These are phyloP conservation scores for Suaeda aralocaspica DNA, from an alignment of 148 eudicot species.

Conservation along the genomic window DNA sequence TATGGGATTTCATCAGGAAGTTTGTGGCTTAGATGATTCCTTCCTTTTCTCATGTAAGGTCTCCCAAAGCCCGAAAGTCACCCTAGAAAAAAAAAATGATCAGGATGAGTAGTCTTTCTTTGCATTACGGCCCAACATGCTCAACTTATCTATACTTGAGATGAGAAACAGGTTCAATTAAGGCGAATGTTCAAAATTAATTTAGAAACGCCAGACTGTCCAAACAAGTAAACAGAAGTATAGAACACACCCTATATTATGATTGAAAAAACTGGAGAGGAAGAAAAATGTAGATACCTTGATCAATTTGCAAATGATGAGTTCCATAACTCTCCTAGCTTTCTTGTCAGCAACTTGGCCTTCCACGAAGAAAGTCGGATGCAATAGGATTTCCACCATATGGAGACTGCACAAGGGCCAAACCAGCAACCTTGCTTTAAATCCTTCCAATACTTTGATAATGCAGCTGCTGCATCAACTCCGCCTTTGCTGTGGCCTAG, in stretches of 20 bases:
- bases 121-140: no score
- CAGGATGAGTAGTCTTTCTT: background rate
- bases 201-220: no score
- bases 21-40: conserved; percentile 67
- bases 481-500: conserved; percentile 98
- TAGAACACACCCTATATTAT: background rate
- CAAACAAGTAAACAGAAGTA: no score
- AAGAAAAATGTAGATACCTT: conserved; percentile 41
- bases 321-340: conserved; percentile 71
- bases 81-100: conserved; percentile 42
- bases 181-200: no score
- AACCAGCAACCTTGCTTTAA: conserved; percentile 73
- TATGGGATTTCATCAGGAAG: conserved; percentile 72
- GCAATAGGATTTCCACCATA: conserved; percentile 91
- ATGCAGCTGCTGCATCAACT: conserved; percentile 94
- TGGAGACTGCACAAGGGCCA: conserved; percentile 91
- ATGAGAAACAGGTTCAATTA: no score
- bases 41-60: conserved; percentile 77
- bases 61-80: conserved; percentile 77
- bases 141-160: no score
- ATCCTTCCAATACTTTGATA: conserved; percentile 64
- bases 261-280: background rate
- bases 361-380: conserved; percentile 75
- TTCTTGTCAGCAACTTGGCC: conserved; percentile 86
- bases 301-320: conserved; percentile 65